phyloP scores from a whole-genome alignment of 2,329 filamentous ascomycete species.

The Fusarium sp. region DNA sequence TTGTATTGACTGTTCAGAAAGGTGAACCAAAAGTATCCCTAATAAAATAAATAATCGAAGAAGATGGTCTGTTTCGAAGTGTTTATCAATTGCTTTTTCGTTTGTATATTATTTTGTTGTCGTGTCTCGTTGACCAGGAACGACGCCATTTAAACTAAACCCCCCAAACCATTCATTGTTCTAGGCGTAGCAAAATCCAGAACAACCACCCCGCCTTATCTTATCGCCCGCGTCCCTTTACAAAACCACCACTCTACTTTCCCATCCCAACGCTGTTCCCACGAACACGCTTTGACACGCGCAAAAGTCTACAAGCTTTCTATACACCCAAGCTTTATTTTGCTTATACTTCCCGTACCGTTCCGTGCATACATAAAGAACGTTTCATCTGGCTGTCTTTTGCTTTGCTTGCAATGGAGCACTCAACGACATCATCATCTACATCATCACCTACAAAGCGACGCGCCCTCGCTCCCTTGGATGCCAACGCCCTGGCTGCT shows the following conservation, averaged over 20 bases:
- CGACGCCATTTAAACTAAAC: slow-evolving; percentile 3
- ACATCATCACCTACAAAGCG: slow-evolving; percentile 58
- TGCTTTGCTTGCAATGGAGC: slow-evolving; percentile 40
- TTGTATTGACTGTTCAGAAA: neutral
- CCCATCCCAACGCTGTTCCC: slow-evolving; percentile 26
- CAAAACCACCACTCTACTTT: slow-evolving; percentile 39
- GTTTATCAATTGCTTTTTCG: neutral
- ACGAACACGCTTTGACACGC: slow-evolving; percentile 35
- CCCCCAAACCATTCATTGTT: neutral
- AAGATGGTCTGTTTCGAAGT: neutral
- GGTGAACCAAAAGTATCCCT: neutral
- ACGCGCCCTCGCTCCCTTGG: slow-evolving; percentile 63
- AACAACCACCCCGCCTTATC: slow-evolving; percentile 34
- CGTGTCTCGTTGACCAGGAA: slow-evolving; percentile 31
- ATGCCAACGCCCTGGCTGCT: slow-evolving; percentile 59
- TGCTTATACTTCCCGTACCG: neutral
- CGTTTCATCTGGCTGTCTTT: neutral
- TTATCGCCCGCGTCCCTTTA: slow-evolving; percentile 37
- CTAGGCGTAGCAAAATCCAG: slow-evolving; percentile 5
- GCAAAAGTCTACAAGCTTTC: neutral
- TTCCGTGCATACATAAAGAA: neutral
- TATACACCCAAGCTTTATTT: neutral
- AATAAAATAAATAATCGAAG: neutral
- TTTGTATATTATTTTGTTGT: slow-evolving; percentile 22
- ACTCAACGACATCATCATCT: slow-evolving; percentile 28